phyloP scores from a whole-genome alignment of 1,139 yeast genomes.

The Nakaseomyces uthaithaninus region DNA sequence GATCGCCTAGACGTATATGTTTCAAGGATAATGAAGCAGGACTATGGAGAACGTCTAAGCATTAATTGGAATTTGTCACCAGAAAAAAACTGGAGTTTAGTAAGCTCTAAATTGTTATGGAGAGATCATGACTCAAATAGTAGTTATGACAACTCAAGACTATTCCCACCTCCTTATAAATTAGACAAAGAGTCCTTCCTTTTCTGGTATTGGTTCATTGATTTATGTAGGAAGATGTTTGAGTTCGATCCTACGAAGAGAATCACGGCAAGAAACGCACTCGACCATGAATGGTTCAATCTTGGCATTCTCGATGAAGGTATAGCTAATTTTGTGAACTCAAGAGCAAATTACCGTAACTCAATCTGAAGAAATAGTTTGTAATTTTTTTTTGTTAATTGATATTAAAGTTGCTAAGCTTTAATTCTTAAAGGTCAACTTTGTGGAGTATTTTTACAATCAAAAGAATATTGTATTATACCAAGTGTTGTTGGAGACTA shows the following conservation, averaged over 20 bases:
- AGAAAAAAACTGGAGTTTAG: slow-evolving; percentile 27
- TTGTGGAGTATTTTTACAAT: no score
- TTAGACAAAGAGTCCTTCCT: slow-evolving; percentile 45
- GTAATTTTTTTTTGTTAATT: no score
- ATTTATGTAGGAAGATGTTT: slow-evolving; percentile 52
- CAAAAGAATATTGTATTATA: no score
- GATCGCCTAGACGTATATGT: slow-evolving; percentile 28
- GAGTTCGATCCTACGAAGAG: slow-evolving; percentile 57
- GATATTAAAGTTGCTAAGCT: no score
- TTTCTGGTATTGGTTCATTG: slow-evolving; percentile 72
- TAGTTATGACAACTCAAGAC: background rate
- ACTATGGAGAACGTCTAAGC: slow-evolving; percentile 24
- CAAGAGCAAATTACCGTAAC: slow-evolving; percentile 5
- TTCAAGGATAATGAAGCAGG: slow-evolving; percentile 24
- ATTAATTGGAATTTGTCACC: slow-evolving; percentile 30
- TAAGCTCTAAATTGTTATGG: slow-evolving; percentile 18
- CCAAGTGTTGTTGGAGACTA: no score
- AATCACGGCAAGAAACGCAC: slow-evolving; percentile 59
- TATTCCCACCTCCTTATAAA: slow-evolving; percentile 9
- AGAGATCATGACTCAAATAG: slow-evolving; percentile 10
- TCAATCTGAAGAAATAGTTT: slow-evolving; percentile 8
- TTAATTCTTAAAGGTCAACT: no score
- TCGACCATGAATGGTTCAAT: slow-evolving; percentile 71
- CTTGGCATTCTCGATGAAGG: slow-evolving; percentile 70
- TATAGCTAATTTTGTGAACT: slow-evolving; percentile 20